Base-by-base conservation (phyloP, 1,284 basidiomycete genomes). In the Phaffia rhodozyma region DNA sequence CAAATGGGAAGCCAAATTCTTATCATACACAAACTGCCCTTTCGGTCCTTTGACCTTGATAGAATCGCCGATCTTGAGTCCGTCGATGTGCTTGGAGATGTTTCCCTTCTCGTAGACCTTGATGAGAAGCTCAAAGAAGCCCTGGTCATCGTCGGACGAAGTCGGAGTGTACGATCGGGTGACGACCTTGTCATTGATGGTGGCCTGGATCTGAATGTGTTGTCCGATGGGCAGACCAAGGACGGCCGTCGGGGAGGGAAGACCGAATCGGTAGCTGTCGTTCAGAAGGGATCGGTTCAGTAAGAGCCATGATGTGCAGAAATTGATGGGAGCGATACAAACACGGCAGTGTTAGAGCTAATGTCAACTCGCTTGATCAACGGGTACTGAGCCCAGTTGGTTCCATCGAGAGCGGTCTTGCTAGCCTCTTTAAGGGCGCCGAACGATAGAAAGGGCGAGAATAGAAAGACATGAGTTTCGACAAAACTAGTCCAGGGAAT, bases 71-170 rank as follows among this genome's bases (percentile, higher is more conserved):
- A 94, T 80, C 71, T 87, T 90, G 75, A 92, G 82, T 61, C 83
- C 78, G 54, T 82, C 83, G 71, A 96, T 81, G 77, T 88, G 83
- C 68, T 86, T 84, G 25, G 94, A 97, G 73, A 98, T 88, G 79
- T 97, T 97, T 66, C 96, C 96, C 74, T 91, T 86, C 72, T 94
- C 91, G 75, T 98, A 98, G 70, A 89, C 91, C 86, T 98, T 98
- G 80, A 98, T 86, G 71, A 98, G 82, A 65, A 98, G 84, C 76
- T 97, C 93, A 74, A 98, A 97, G 78, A 89, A 84, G 58, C 94
- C 96, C 62, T 81, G 82, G 78, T 97, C 86, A 67, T 94, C 88
- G 73, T 97, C 89, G 71, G 86, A 86, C 72, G 87, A 91, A 34
- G 91, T 91, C 56, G 94, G 94, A 16, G 94, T 98, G 79, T 98